phyloP scores from a whole-genome alignment of 2,329 filamentous ascomycete genomes.

The Thermomyces lanuginosus region DNA sequence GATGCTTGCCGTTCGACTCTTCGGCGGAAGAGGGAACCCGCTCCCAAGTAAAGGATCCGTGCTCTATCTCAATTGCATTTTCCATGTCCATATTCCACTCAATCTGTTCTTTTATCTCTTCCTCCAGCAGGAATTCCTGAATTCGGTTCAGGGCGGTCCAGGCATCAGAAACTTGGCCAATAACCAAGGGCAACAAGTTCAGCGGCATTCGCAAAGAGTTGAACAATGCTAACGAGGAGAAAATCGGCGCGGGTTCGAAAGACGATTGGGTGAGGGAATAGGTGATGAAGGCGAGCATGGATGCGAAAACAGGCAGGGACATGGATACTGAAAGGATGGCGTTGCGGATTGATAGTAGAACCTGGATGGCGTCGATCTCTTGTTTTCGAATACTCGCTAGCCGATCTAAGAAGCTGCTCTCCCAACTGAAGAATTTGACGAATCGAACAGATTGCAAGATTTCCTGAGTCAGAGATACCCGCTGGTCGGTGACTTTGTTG shows the following conservation, averaged over 20 bases:
- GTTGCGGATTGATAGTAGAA: conserved; percentile 67
- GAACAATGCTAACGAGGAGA: conserved; percentile 87
- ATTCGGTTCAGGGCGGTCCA: conserved; percentile 73
- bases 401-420: conserved; percentile 65
- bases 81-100: conserved; percentile 37
- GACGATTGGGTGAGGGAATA: conserved; percentile 47
- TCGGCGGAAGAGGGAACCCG: conserved; percentile 13
- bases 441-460: conserved; percentile 82
- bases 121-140: conserved; percentile 70
- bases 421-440: conserved; percentile 95
- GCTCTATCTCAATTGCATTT: conserved; percentile 48
- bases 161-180: conserved; percentile 80
- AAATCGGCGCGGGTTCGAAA: conserved; percentile 61
- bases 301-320: conserved; percentile 78
- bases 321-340: conserved; percentile 70
- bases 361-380: conserved; percentile 73
- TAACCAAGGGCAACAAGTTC: conserved; percentile 72
- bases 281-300: conserved; percentile 88
- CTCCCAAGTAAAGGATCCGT: conserved; percentile 83
- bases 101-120: conserved; percentile 64
- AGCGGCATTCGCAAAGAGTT: conserved; percentile 80
- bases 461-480: conserved; percentile 81
- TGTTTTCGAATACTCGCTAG: conserved; percentile 55
- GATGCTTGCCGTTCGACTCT: conserved; percentile 4
- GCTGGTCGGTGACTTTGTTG: conserved; percentile 86